A percentile compares a stretch with the other conserved stretches of the same genome.
Evolutionary conservation across 2,329 filamentous ascomycete genomes (phyloP).

Genomic region (Calonectria pseudoturangicola): DNA sequence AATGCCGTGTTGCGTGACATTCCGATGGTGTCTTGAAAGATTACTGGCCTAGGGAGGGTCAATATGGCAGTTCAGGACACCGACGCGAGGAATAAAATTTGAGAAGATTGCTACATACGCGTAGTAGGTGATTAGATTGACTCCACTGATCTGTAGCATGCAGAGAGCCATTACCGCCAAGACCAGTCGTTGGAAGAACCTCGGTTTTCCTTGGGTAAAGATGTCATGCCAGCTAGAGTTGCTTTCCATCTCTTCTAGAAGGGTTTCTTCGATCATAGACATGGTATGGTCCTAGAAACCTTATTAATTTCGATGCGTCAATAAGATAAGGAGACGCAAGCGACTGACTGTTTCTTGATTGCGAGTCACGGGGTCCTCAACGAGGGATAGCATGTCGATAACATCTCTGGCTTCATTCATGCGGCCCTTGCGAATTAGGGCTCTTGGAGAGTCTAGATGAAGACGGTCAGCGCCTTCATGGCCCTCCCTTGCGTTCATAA

Average conservation of each 20-base stretch:
- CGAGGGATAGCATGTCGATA: conserved; percentile 2
- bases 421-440: neutral
- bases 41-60: neutral
- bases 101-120: neutral
- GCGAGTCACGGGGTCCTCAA: neutral
- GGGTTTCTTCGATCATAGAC: conserved; percentile 10
- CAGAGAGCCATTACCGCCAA: conserved; percentile 3
- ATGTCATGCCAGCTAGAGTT: conserved; percentile 8
- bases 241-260: conserved; percentile 13
- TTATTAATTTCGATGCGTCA: neutral
- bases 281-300: neutral
- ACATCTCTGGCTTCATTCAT: neutral
- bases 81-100: neutral
- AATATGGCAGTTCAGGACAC: too few relatives aligned
- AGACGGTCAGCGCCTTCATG: neutral
- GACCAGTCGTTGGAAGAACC: neutral
- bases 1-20: conserved; percentile 14
- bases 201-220: conserved; percentile 1
- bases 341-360: neutral
- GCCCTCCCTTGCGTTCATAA: neutral
- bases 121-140: conserved; percentile 4
- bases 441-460: neutral
- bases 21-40: conserved; percentile 2
- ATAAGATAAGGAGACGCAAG: too few relatives aligned
- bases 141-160: conserved; percentile 1